phyloP scores from a whole-genome alignment of 148 eudicot genomes.

The Heliamphora exappendiculata region DNA sequence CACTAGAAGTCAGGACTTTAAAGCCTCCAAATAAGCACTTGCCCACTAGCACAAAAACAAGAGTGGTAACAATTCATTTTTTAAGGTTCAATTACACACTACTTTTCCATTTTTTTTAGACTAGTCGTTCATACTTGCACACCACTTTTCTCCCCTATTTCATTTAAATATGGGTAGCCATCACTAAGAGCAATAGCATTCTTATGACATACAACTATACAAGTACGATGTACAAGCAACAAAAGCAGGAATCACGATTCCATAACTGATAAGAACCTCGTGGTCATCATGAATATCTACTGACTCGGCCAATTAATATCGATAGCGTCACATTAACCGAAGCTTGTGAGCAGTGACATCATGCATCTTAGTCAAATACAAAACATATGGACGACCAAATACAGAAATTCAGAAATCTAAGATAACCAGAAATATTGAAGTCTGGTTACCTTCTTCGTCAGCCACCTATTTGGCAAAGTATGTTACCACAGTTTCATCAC shows the following conservation, averaged over 20 bases:
- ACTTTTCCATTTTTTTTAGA: neutral
- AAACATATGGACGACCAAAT: neutral
- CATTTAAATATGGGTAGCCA: neutral
- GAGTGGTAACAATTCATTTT: neutral
- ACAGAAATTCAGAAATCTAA: slow-evolving; percentile 1
- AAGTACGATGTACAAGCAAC: neutral
- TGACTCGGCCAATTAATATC: neutral
- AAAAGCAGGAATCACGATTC: neutral
- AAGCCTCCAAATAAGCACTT: neutral
- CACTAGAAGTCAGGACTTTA: neutral
- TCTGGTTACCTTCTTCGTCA: slow-evolving; percentile 19
- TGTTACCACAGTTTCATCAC: slow-evolving; percentile 2
- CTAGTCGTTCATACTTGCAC: neutral
- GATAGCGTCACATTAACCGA: slow-evolving; percentile 2
- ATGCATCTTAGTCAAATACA: slow-evolving; percentile 7
- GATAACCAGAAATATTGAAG: slow-evolving; percentile 12
- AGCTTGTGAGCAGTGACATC: slow-evolving; percentile 12
- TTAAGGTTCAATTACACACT: neutral
- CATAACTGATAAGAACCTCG: neutral
- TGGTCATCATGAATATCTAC: neutral
- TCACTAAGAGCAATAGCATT: neutral
- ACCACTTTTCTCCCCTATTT: neutral
- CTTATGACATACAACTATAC: neutral
- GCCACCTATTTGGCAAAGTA: neutral
- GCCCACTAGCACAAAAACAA: neutral